phyloP scores from a whole-genome alignment of 257 asterid species.

The Phtheirospermum japonicum region DNA sequence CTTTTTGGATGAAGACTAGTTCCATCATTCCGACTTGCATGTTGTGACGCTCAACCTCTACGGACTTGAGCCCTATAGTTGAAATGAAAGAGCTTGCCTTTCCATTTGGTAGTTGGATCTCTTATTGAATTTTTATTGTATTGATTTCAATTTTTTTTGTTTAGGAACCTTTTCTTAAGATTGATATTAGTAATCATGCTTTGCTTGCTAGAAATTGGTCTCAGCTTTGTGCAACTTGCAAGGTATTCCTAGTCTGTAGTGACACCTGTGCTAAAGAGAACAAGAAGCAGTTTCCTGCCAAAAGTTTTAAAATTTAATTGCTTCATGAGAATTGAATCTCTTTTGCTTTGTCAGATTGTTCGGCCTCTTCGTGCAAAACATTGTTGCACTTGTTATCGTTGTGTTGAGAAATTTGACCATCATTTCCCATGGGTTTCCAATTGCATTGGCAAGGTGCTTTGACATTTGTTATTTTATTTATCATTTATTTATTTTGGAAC shows the following conservation, averaged over 20 bases:
- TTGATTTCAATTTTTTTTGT: slow-evolving; percentile 20
- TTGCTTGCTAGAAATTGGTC: slow-evolving; percentile 94
- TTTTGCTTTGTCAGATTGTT: slow-evolving; percentile 66
- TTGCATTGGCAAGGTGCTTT: slow-evolving; percentile 95
- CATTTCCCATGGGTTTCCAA: slow-evolving; percentile 99
- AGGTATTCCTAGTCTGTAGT: slow-evolving; percentile 47
- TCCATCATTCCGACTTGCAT: slow-evolving; percentile 15
- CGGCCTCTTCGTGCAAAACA: slow-evolving; percentile 99
- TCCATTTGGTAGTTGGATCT: slow-evolving; percentile 6
- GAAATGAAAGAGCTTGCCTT: slow-evolving; percentile 1
- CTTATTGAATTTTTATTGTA: slow-evolving; percentile 1
- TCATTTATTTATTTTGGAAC: neutral
- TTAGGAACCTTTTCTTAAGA: slow-evolving; percentile 88
- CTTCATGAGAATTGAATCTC: slow-evolving; percentile 18
- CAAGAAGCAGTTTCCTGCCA: slow-evolving; percentile 9
- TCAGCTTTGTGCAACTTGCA: slow-evolving; percentile 99
- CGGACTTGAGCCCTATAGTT: slow-evolving; percentile 13
- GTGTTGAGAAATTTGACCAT: slow-evolving; percentile 99
- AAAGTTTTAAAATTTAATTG: slow-evolving; percentile 9
- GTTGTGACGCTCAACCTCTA: slow-evolving; percentile 19
- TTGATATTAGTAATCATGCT: slow-evolving; percentile 82
- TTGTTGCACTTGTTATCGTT: slow-evolving; percentile 96
- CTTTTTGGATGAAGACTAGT: slow-evolving; percentile 9
- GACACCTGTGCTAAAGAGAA: slow-evolving; percentile 6
- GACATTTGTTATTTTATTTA: neutral